Evolutionary conservation across 1,139 yeast genomes (phyloP), one percentile per base, ranked within the genome.

Genomic region (Debaryomyces robertsiae): DNA sequence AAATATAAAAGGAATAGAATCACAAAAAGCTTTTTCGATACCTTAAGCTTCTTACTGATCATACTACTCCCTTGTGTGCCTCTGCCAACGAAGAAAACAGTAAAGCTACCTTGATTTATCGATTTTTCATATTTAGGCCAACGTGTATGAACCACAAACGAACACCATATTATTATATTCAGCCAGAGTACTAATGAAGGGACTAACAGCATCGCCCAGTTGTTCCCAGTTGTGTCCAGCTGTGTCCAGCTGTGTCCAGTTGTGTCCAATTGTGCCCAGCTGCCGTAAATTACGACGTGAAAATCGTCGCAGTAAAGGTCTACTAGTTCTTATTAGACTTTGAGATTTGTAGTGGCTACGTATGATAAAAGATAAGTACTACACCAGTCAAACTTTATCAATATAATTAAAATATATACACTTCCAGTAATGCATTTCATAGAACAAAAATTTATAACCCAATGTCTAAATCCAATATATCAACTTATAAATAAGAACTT

Each of bases 391-490:
- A 22, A 17, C 34, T 31, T 25, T 25, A 25, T 25, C 14, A 25
- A 25, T 25, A 25, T 6, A 25, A 25, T 25, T n/a, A 33, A 41
- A 40, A 28, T 42, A 46, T 54, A 53, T 50, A 51, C 53, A 54
- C 59, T 59, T 57, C 56, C 48, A 51, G 41, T 30, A 36, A 50
- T 52, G 58, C 59, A 54, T 57, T 46, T 54, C 48, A 46, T 25
- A 48, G 44, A 46, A 43, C 45, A 48, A 43, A 38, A 43, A 45
- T 59, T 52, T 56, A 53, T 55, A 47, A 59, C 66, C 67, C 71
- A 61, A 65, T 63, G 72, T 66, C 73, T 66, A 66, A 67, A 65
- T 63, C 71, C 64, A 53, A 57, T 46, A 41, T 44, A 51, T 46
- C 39, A 46, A 46, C 48, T 47, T 44, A 45, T 48, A 43, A 43